phyloP scores from a whole-genome alignment of 495 filamentous ascomycete species.

The Penicillium samsonianum region DNA sequence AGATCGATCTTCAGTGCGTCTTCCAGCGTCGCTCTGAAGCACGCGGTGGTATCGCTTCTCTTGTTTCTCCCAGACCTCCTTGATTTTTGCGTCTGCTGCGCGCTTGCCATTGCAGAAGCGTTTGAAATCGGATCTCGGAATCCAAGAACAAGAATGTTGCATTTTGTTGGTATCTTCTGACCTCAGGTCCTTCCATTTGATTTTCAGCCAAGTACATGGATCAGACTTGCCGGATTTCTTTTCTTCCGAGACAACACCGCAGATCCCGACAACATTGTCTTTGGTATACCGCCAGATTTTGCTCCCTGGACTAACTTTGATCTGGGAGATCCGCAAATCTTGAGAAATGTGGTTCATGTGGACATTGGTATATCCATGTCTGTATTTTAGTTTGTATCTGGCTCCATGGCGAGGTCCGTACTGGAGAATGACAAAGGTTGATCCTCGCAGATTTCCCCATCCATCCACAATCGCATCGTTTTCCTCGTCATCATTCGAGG shows the following conservation, averaged over 20 bases:
- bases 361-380: conserved; percentile 3
- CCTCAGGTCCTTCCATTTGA: conserved; percentile 5
- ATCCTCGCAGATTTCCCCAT: too few relatives aligned
- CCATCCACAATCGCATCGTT: too few relatives aligned
- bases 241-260: conserved; percentile 4
- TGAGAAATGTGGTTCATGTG: background rate
- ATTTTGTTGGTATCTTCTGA: background rate
- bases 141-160: background rate
- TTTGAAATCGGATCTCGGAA: conserved; percentile 4
- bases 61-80: conserved; percentile 3
- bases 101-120: conserved; percentile 5
- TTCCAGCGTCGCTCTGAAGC: background rate
- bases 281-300: conserved; percentile 1
- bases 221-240: conserved; percentile 5
- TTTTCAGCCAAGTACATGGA: conserved; percentile 7
- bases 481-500: too few relatives aligned
- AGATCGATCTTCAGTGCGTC: background rate
- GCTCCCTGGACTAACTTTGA: background rate
- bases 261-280: conserved; percentile 3
- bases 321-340: conserved; percentile 1
- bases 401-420: background rate
- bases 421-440: too few relatives aligned
- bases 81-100: background rate
- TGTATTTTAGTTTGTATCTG: conserved; percentile 5
- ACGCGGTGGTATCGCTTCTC: background rate